Evolutionary conservation across 2,329 filamentous ascomycete genomes (phyloP), one percentile per base, ranked within the genome.

Genomic region (Trichophyton schoenleinii): DNA sequence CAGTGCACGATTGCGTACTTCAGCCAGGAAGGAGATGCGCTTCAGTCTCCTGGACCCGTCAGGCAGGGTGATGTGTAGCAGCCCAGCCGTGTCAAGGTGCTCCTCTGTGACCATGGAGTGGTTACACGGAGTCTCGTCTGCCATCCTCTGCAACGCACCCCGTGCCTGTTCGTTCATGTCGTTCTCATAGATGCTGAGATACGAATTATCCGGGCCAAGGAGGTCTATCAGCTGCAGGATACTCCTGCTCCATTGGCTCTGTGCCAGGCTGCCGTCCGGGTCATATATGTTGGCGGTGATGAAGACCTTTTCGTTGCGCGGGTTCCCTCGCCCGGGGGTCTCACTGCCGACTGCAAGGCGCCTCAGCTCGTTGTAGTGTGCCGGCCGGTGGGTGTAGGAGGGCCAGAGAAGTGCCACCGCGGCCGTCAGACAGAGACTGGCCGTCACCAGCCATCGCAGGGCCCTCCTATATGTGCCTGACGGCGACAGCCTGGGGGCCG

Each of bases 201-300:
- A 88, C 1, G 87, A 83, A 67, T 89, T 87, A 41, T 86, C 76
- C 13, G 80, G 78, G 0, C 87, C 87, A 42, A 91, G 76, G 34
- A 88, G 70, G 57, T 87, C 77, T 36, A 90, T 80, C 60, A 91
- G 72, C 20, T 83, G 75, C 46, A 85, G 69, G 0, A 91, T 69
- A 25, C 80, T 78, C 63, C 79, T 70, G 0, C 84, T 86, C 87
- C 87, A 91, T 31, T 77, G 74, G 1, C 87, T 86, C 5, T 77
- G 74, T 0, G 85, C 81, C 20, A 90, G 74, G 2, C 79, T 74
- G 1, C 85, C 86, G 5, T 77, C 76, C 20, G 78, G 75, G 67
- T 90, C 86, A 66, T 87, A 87, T 60, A 91, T 78, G 67, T 85
- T 88, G 15, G 87, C 83, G 1, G 85, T 85, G 59, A 91, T 87